phyloP scores from a whole-genome alignment of 192 early-diverging fungal species.

The Cladochytrium replicatum region DNA sequence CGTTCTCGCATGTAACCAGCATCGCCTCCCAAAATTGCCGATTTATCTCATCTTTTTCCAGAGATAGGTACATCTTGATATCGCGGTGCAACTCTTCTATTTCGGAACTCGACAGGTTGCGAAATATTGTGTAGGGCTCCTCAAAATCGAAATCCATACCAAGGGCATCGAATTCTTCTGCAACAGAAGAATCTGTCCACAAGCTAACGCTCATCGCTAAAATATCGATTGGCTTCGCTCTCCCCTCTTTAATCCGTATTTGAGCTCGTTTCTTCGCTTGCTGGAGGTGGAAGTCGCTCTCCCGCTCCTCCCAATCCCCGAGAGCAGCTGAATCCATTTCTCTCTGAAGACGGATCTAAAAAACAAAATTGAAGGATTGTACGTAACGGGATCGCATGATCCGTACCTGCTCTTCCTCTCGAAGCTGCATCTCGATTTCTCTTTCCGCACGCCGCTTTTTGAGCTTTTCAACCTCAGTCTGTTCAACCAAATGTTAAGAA shows the following conservation, averaged over 20 bases:
- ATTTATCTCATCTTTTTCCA: constrained; percentile 71
- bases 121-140: constrained; percentile 75
- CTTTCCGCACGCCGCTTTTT: constrained; percentile 69
- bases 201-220: constrained; percentile 82
- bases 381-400: not conserved
- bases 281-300: constrained; percentile 86
- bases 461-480: constrained; percentile 70
- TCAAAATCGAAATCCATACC: constrained; percentile 79
- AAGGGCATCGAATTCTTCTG: constrained; percentile 60
- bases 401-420: constrained; percentile 67
- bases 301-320: constrained; percentile 92
- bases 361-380: not conserved
- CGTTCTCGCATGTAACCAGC: constrained; percentile 3
- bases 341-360: constrained; percentile 50
- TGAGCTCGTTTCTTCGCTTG: constrained; percentile 88
- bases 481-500: too few species aligned
- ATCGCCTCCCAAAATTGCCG: constrained; percentile 71
- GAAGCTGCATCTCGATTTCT: constrained; percentile 65
- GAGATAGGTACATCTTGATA: constrained; percentile 73
- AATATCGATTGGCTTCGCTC: constrained; percentile 87
- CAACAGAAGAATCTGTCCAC: constrained; percentile 53
- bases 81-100: constrained; percentile 75
- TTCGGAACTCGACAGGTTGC: constrained; percentile 55
- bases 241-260: constrained; percentile 77
- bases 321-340: constrained; percentile 78